These are phyloP conservation scores for Cadophora gregata DNA, from an alignment of 2,329 filamentous ascomycete species.

Conservation along the genomic window DNA sequence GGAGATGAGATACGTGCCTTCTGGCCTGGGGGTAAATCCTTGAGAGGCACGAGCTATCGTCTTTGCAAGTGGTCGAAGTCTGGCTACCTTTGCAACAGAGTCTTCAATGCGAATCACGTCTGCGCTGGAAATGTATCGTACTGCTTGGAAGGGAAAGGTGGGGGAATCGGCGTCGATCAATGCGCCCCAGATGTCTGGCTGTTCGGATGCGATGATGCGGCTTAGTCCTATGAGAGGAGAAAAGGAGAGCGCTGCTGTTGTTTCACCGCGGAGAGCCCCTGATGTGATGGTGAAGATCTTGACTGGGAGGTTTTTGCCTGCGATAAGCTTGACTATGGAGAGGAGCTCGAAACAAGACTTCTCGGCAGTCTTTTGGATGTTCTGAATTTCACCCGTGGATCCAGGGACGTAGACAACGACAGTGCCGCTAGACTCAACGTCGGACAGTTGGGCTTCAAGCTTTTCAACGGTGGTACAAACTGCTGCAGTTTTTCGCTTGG, in stretches of 20 bases:
- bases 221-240: conserved; percentile 41
- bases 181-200: conserved; percentile 47
- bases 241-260: conserved; percentile 6
- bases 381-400: background rate
- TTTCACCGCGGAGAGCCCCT: background rate
- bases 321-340: background rate
- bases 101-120: conserved; percentile 50
- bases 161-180: conserved; percentile 47
- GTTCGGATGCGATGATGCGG: conserved; percentile 48
- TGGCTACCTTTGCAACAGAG: conserved; percentile 37
- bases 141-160: conserved; percentile 44
- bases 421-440: background rate
- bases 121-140: conserved; percentile 48
- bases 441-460: background rate
- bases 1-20: conserved; percentile 52
- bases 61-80: conserved; percentile 1
- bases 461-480: background rate
- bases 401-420: background rate
- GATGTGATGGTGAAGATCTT: conserved; percentile 9
- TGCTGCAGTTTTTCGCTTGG: background rate
- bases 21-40: conserved; percentile 18
- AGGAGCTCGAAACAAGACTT: conserved; percentile 2
- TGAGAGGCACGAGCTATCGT: conserved; percentile 33
- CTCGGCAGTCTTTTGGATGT: background rate
- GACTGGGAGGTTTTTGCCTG: background rate